Percentiles rank a stretch among this genome's conserved stretches.
Conservation (phyloP, 2,329 filamentous ascomycete genomes). For the Penicillium concentricum region DNA sequence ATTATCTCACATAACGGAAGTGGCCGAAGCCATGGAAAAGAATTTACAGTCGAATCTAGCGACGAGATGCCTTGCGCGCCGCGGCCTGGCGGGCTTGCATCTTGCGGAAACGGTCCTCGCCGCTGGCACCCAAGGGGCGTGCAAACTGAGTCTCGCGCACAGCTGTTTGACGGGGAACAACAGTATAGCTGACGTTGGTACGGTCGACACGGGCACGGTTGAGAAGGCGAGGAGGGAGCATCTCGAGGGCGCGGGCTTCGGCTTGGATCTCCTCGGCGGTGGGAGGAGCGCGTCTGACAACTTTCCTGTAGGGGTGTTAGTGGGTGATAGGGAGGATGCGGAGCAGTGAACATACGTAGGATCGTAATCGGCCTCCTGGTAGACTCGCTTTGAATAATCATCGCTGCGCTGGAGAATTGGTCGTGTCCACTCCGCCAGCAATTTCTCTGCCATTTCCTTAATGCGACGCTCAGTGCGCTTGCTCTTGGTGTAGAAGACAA, state of each 20-base stretch:
- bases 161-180: constrained; percentile 60
- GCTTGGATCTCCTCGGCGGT: constrained; percentile 44
- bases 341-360: constrained; percentile 45
- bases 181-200: constrained; percentile 60
- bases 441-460: constrained; percentile 87
- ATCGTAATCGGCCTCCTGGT: constrained; percentile 59
- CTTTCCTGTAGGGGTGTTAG: constrained; percentile 33
- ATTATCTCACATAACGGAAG: constrained; percentile 6
- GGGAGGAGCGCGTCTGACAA: constrained; percentile 32
- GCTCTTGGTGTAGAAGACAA: constrained; percentile 95
- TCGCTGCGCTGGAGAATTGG: constrained; percentile 92
- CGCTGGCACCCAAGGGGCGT: constrained; percentile 47
- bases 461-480: constrained; percentile 84
- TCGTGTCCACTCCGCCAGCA: constrained; percentile 94
- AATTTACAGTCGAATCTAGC: constrained; percentile 21
- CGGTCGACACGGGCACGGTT: constrained; percentile 61
- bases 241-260: constrained; percentile 52
- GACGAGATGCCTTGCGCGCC: constrained; percentile 41
- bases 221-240: constrained; percentile 53
- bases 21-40: constrained; percentile 1
- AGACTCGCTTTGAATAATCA: constrained; percentile 82
- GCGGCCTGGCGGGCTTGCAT: constrained; percentile 51
- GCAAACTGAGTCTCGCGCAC: constrained; percentile 47
- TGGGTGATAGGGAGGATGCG: constrained; percentile 1
- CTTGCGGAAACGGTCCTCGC: constrained; percentile 49